phyloP scores from a whole-genome alignment of 2,329 filamentous ascomycete species.

The Falciphora oryzae region DNA sequence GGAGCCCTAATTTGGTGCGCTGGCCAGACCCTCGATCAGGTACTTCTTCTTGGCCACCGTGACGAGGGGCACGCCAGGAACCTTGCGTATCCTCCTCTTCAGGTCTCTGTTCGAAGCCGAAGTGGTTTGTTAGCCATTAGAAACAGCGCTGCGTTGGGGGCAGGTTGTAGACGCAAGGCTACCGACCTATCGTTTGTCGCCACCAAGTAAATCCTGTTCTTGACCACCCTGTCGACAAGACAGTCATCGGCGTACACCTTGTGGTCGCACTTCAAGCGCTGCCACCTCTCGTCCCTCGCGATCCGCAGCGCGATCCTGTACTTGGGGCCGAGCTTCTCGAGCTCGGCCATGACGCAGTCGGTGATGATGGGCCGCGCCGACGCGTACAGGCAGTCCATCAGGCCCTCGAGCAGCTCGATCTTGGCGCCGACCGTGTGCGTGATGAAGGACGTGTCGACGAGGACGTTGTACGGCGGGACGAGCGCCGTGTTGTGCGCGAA shows the following conservation, averaged over 20 bases:
- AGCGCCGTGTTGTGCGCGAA: constrained; percentile 20
- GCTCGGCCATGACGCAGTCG: constrained; percentile 66
- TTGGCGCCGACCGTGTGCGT: constrained; percentile 71
- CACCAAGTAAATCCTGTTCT: constrained; percentile 72
- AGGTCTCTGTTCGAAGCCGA: constrained; percentile 54
- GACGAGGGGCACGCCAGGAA: constrained; percentile 63
- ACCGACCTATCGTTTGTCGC: constrained; percentile 43
- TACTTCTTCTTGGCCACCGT: constrained; percentile 87
- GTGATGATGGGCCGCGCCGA: constrained; percentile 89
- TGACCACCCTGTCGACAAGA: constrained; percentile 66
- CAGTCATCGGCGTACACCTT: constrained; percentile 87
- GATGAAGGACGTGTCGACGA: constrained; percentile 56
- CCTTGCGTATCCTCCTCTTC: constrained; percentile 78
- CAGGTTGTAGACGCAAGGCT: constrained; percentile 36
- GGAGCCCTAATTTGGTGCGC: constrained; percentile 52
- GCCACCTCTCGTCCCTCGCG: constrained; percentile 84
- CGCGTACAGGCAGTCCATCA: constrained; percentile 92
- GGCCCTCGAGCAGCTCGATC: constrained; percentile 77
- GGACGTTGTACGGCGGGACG: constrained; percentile 19
- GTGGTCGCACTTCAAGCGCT: constrained; percentile 81
- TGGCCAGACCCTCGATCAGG: constrained; percentile 84
- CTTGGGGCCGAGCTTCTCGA: constrained; percentile 84
- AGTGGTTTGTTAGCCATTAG: background rate
- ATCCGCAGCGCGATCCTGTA: constrained; percentile 83
- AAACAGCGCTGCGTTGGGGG: background rate